phyloP scores from a whole-genome alignment of 1,284 basidiomycete species.

The Tranzscheliella williamsii region DNA sequence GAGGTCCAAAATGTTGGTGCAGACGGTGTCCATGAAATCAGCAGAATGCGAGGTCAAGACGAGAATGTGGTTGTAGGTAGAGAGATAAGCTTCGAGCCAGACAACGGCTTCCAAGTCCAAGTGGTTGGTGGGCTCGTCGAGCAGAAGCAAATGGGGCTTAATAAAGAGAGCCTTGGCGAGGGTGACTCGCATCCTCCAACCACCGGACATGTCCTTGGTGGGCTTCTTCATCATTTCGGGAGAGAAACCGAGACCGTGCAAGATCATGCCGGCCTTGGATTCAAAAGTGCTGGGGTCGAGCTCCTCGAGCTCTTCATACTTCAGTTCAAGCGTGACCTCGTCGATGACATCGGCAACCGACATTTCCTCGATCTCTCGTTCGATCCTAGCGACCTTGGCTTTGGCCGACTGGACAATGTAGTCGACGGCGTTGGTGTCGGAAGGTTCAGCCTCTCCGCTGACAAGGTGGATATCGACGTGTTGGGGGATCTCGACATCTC shows the following conservation, averaged over 20 bases:
- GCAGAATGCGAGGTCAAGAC: slow-evolving; percentile 89
- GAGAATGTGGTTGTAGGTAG: slow-evolving; percentile 97
- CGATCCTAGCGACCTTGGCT: slow-evolving; percentile 92
- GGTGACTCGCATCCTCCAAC: slow-evolving; percentile 98
- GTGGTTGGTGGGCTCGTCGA: slow-evolving; percentile 76
- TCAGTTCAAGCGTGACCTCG: slow-evolving; percentile 79
- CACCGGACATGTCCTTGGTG: slow-evolving; percentile 97
- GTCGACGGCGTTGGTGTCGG: slow-evolving; percentile 92
- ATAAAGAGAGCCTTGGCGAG: slow-evolving; percentile 93
- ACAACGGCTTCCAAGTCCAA: slow-evolving; percentile 96
- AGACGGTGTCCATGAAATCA: slow-evolving; percentile 90
- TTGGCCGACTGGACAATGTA: slow-evolving; percentile 91
- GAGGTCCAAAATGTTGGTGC: slow-evolving; percentile 95
- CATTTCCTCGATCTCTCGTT: slow-evolving; percentile 91
- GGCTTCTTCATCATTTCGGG: slow-evolving; percentile 91
- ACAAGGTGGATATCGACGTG: slow-evolving; percentile 99
- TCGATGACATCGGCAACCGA: slow-evolving; percentile 86
- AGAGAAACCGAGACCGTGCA: slow-evolving; percentile 94
- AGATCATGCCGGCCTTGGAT: slow-evolving; percentile 89
- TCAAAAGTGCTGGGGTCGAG: slow-evolving; percentile 95
- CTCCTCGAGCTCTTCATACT: slow-evolving; percentile 96
- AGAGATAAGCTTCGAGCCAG: slow-evolving; percentile 96
- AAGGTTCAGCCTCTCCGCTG: slow-evolving; percentile 90
- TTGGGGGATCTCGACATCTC: slow-evolving; percentile 86
- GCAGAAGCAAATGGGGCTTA: slow-evolving; percentile 89